Base-by-base conservation (phyloP, 352 stramenopile species). In the Phytophthora capsici region DNA sequence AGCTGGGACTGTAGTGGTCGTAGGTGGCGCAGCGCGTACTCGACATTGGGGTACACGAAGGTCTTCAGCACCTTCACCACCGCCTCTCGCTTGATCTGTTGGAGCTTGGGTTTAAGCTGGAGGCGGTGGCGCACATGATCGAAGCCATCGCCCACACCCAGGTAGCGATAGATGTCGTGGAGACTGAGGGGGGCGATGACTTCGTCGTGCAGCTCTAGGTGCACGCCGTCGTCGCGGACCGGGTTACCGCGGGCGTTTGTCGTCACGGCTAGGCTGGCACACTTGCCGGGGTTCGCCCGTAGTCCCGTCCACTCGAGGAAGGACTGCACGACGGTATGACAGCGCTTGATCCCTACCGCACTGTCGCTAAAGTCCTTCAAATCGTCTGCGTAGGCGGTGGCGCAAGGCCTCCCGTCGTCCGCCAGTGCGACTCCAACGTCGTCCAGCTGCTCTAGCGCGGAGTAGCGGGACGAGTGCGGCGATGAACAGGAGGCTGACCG, bases 401-500 rank as follows among this genome's bases (percentile, higher is more conserved):
- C 17, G 16, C 38, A 52, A 4, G 17, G 20, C 3, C 30, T 16
- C 14, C 51, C 34, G 19, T n/a, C 62, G 17, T 44, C 40, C 0
- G 62, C 32, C 8, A 57, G 37, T 4, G 49, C 16, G 4, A 65
- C 54, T 1, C 62, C 62, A 10, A 52, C 48, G 2, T 6, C n/a
- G 6, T 43, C 38, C 0, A 70, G 48, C 7, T 13, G 5, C 28
- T 70, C 26, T 2, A 70, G 41, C 1, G 46, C 38, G 37, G 6
- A 69, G 32, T 0, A 73, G 57, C 5, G 64, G 57, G 1, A 54
- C 36, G 13, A 67, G n/a, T 7, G 37, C 57, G 25, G 52, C 30
- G 46, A 75, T 63, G 38, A 71, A 71, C 9, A 71, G 56, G 13
- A 65, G 36, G 60, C 54, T 71, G 0, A 70, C n/a, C 4, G 54